These are phyloP conservation scores for Wallacemonas collosoma DNA, from an alignment of 208 protist species.

Conservation along the genomic window DNA sequence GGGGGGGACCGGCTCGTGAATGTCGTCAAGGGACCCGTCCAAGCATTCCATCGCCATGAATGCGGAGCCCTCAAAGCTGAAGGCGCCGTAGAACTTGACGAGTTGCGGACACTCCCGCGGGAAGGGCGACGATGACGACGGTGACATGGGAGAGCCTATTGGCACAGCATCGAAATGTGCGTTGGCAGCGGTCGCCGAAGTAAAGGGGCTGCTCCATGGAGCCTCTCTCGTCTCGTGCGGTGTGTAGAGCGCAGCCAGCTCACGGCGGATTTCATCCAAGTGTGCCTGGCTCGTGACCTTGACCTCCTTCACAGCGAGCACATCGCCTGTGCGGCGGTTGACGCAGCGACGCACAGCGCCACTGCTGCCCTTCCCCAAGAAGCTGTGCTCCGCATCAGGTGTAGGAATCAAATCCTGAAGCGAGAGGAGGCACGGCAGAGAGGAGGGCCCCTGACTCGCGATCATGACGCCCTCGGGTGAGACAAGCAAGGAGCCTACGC, in stretches of 20 bases:
- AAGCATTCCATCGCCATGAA: conserved; percentile 93
- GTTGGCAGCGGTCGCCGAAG: not conserved
- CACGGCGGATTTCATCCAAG: conserved; percentile 77
- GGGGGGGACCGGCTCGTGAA: conserved; percentile 56
- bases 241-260: conserved; percentile 84
- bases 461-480: conserved; percentile 74
- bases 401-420: conserved; percentile 70
- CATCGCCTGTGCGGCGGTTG: conserved; percentile 54
- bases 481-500: conserved; percentile 73
- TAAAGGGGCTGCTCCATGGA: too few species aligned
- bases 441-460: conserved; percentile 27
- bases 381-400: conserved; percentile 43
- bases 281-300: conserved; percentile 77
- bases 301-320: conserved; percentile 88
- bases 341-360: conserved; percentile 73
- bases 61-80: conserved; percentile 82
- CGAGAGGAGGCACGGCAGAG: conserved; percentile 71
- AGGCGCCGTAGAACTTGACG: conserved; percentile 91
- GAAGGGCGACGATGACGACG: conserved; percentile 9
- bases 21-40: conserved; percentile 84
- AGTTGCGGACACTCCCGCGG: conserved; percentile 40
- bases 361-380: conserved; percentile 84
- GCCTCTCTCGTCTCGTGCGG: conserved; percentile 15
- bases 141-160: not conserved
- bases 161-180: not conserved